Conservation (phyloP, 2,329 filamentous ascomycete species). For the Aspergillus latus region DNA sequence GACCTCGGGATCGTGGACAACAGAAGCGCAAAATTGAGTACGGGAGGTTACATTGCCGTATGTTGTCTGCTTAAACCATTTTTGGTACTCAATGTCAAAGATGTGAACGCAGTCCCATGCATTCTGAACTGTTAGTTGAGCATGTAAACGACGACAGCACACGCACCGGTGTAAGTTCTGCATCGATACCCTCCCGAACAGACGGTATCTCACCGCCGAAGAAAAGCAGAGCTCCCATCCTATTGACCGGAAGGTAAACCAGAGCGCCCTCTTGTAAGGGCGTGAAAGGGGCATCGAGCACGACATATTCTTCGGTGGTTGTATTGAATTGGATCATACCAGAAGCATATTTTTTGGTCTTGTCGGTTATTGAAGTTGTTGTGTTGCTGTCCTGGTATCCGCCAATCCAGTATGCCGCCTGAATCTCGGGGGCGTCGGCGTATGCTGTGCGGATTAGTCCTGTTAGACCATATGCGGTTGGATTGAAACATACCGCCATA, state of each 20-base stretch:
- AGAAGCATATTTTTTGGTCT: no score
- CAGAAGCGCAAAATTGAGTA: constrained; percentile 20
- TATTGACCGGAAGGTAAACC: no score
- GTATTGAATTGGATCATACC: constrained; percentile 8
- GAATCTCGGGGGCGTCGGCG: constrained; percentile 12
- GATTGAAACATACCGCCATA: background rate
- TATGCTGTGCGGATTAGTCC: constrained; percentile 10
- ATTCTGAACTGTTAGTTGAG: constrained; percentile 10
- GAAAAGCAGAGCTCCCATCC: constrained; percentile 16
- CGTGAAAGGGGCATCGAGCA: constrained; percentile 12
- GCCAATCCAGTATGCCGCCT: constrained; percentile 17
- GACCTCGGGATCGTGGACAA: constrained; percentile 14
- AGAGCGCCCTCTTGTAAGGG: constrained; percentile 15
- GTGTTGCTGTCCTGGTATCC: constrained; percentile 18
- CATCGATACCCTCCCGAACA: constrained; percentile 13
- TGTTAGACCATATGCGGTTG: no score
- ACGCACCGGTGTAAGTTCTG: constrained; percentile 13
- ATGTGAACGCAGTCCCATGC: constrained; percentile 17
- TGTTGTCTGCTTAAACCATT: constrained; percentile 23
- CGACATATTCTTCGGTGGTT: constrained; percentile 7
- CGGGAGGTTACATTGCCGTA: constrained; percentile 14
- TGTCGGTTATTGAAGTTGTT: no score
- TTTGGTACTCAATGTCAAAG: constrained; percentile 17
- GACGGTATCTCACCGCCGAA: constrained; percentile 22
- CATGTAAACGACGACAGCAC: background rate